A percentile compares a stretch with the other conserved stretches of the same genome.
Conservation (phyloP, 177 flowering plant genomes). For the Vitis hybrid region DNA sequence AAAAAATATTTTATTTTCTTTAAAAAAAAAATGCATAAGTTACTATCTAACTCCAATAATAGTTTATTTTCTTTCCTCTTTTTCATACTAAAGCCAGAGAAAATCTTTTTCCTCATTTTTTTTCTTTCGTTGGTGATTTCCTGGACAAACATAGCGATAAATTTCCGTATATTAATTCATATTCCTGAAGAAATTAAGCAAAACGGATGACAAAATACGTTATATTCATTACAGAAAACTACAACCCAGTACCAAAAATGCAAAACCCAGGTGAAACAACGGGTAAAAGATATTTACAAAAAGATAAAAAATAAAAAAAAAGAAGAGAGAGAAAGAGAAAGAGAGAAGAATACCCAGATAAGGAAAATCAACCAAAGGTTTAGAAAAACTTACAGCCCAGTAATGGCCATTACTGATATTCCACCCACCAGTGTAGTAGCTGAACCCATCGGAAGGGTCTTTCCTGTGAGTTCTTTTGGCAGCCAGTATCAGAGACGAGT, state of each 20-base stretch:
- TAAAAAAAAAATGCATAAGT: no score
- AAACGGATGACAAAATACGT: not conserved
- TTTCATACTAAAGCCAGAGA: no score
- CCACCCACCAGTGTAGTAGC: conserved; percentile 39
- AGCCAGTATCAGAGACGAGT: conserved; percentile 43
- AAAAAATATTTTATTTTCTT: no score
- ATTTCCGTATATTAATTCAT: no score
- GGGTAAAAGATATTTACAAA: not conserved
- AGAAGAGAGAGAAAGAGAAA: not conserved
- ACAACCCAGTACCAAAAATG: not conserved
- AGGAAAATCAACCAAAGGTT: not conserved
- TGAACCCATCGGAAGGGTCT: conserved; percentile 36
- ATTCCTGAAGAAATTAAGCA: no score
- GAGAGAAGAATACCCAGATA: not conserved
- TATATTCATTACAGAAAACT: not conserved
- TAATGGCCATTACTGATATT: conserved; percentile 44
- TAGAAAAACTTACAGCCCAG: conserved; percentile 37
- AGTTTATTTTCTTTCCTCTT: no score
- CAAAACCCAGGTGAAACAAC: conserved; percentile 3
- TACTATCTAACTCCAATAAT: no score
- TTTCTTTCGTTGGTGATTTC: no score
- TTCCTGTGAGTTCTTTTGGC: conserved; percentile 34
- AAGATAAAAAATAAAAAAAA: not conserved
- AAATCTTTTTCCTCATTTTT: no score
- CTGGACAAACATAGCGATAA: no score